Percentiles rank a stretch among this genome's conserved stretches.
Evolutionary conservation across 192 early-diverging fungal genomes (phyloP).

Genomic region (Backusella westeae): DNA sequence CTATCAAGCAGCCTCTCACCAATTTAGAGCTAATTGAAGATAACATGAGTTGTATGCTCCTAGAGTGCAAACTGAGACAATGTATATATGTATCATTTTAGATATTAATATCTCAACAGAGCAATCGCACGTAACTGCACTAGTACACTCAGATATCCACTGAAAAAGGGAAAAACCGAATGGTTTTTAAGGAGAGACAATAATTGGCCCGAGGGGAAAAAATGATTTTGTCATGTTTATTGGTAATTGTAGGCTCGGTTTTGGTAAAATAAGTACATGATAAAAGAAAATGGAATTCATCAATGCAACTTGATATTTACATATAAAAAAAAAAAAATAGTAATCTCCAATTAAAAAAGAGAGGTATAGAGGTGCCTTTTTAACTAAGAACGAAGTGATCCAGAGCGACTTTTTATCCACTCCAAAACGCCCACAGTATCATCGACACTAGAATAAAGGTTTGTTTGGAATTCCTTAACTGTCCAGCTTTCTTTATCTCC

Average conservation of each 20-base stretch:
- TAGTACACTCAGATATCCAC: neutral
- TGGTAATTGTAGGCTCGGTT: neutral
- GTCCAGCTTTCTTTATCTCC: constrained; percentile 18
- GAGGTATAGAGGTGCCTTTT: neutral
- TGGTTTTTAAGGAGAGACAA: neutral
- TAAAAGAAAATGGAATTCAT: too few relatives aligned
- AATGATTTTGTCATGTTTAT: too few relatives aligned
- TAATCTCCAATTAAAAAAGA: too few relatives aligned
- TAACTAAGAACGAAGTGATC: neutral
- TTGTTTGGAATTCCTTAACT: constrained; percentile 12
- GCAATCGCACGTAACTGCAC: neutral
- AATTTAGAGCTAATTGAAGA: neutral
- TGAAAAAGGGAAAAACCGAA: neutral
- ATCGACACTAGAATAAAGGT: constrained; percentile 13
- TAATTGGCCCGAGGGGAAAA: neutral
- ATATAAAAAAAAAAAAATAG: neutral
- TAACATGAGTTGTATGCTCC: neutral
- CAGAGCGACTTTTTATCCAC: constrained; percentile 19
- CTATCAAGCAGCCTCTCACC: neutral
- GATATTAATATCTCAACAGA: neutral
- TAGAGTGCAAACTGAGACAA: neutral
- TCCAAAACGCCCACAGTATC: constrained; percentile 13
- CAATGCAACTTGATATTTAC: neutral
- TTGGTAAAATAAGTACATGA: neutral
- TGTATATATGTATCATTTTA: too few relatives aligned